Base-by-base conservation (phyloP, 2,329 filamentous ascomycete species). In the Colletotrichum coccodes region DNA sequence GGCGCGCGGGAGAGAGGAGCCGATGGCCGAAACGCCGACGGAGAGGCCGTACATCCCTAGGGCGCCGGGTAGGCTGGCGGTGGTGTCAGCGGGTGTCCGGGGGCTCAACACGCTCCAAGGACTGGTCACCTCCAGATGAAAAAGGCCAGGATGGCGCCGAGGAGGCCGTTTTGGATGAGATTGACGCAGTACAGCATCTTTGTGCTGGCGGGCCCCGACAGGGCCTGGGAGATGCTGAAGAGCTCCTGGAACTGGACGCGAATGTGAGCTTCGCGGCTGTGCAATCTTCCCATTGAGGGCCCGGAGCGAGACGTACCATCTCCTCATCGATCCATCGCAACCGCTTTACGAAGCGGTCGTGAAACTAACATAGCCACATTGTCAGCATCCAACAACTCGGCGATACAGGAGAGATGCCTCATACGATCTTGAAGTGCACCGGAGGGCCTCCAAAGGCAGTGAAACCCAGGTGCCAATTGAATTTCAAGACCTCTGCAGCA, bases 121-220 rank as follows among this genome's bases (percentile, higher is more conserved):
- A 14, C 36, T n/a, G 49, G 76, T 72, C 71, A 87, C 86, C 83
- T 86, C 89, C 89, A 92, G 3, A 90, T 72, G 1, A 89, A 70
- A 70, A 92, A 90, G 2, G 81, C 84, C 11, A 89, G 72, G 6
- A 90, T n/a, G 0, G 88, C 90, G 1, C 85, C 80, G 1, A 86
- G 58, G n/a, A 89, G 80, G 0, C 89, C 89, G 30, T 84, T 84
- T 71, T 87, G 87, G n/a, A 91, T 84, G 21, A 90, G 76, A 53
- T 87, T 86, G 44, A 92, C 86, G 70, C 85, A 89, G 71, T 90
- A 92, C 0, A 87, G 73, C 86, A 92, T 90, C 75, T 92, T 92
- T 3, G 90, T 92, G 69, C 86, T 90, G 0, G 74, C 90, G 0
- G 90, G 90, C 0, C 90, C 90, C 0, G 87, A 87, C 12, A 92